phyloP scores from a whole-genome alignment of 768 basidiomycete species.

The Lentinula guzmanii region DNA sequence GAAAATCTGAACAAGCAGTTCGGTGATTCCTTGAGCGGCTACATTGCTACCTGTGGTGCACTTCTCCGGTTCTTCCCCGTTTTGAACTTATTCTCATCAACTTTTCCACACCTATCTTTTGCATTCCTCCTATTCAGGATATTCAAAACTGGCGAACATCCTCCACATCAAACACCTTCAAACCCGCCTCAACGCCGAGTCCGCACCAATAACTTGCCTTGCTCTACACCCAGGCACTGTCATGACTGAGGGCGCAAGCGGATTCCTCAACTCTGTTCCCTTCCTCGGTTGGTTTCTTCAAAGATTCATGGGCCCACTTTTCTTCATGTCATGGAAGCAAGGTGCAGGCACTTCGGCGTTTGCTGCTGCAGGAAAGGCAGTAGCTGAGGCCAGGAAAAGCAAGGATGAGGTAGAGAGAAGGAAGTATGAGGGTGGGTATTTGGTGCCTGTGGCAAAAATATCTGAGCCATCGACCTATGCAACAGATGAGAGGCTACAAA shows the following conservation, averaged over 20 bases:
- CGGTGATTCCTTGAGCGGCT: not conserved
- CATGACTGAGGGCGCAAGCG: constrained; percentile 13
- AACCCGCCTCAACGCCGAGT: constrained; percentile 23
- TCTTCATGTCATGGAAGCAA: constrained; percentile 10
- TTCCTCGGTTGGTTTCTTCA: constrained; percentile 16
- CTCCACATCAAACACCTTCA: constrained; percentile 36
- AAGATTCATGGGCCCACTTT: constrained; percentile 12
- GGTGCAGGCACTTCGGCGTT: constrained; percentile 11
- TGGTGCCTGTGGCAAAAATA: no score
- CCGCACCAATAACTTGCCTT: constrained; percentile 19
- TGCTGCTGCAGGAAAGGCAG: no score
- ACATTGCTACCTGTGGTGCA: constrained; percentile 10
- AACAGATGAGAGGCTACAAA: no score
- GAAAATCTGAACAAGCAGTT: no score
- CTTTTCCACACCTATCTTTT: not conserved
- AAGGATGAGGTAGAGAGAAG: no score
- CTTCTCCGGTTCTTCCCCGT: not conserved
- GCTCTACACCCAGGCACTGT: constrained; percentile 24
- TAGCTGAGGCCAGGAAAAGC: no score
- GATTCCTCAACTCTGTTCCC: not conserved
- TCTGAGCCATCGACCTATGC: no score
- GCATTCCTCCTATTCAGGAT: not conserved
- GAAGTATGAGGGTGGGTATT: no score
- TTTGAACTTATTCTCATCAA: not conserved
- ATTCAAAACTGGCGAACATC: constrained; percentile 14